Evolutionary conservation across 2,329 filamentous ascomycete species (phyloP).

Genomic region (Colletotrichum caudatum): DNA sequence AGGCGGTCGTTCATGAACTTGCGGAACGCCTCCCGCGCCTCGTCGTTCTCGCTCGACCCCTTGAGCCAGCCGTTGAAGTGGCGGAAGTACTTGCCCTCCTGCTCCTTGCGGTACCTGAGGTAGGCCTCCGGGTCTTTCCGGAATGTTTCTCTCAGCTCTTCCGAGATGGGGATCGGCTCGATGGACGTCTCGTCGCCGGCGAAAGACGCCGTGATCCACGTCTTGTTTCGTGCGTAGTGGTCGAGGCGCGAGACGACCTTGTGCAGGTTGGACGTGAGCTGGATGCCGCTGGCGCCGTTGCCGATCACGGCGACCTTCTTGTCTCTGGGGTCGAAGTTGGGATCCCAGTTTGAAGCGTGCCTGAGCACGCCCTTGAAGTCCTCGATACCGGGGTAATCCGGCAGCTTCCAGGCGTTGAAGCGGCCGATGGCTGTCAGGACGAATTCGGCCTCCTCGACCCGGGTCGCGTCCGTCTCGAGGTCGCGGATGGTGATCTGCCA

Average conservation of each 20-base stretch:
- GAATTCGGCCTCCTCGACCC: constrained; percentile 67
- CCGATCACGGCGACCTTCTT: constrained; percentile 71
- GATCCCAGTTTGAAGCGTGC: constrained; percentile 72
- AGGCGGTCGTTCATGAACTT: constrained; percentile 67
- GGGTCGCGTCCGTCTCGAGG: constrained; percentile 52
- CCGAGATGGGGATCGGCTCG: constrained; percentile 65
- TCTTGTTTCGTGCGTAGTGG: constrained; percentile 73
- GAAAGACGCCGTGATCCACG: constrained; percentile 76
- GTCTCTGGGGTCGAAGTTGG: constrained; percentile 59
- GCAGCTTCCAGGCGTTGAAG: constrained; percentile 75
- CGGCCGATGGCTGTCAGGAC: constrained; percentile 73
- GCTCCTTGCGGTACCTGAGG: constrained; percentile 66
- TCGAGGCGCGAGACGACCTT: constrained; percentile 64
- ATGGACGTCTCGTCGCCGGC: constrained; percentile 66
- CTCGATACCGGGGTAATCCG: constrained; percentile 68
- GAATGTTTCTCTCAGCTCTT: constrained; percentile 68
- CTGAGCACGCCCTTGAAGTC: constrained; percentile 67
- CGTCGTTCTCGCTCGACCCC: constrained; percentile 61
- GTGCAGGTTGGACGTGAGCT: constrained; percentile 66
- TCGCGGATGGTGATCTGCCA: constrained; percentile 68
- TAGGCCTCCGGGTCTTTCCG: constrained; percentile 71
- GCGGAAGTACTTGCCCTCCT: constrained; percentile 73
- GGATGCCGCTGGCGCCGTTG: constrained; percentile 72
- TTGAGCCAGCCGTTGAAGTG: constrained; percentile 67
- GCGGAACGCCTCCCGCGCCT: constrained; percentile 60